These are phyloP conservation scores for Pezicula rhizophila DNA, from an alignment of 2,329 filamentous ascomycete genomes.

Conservation along the genomic window DNA sequence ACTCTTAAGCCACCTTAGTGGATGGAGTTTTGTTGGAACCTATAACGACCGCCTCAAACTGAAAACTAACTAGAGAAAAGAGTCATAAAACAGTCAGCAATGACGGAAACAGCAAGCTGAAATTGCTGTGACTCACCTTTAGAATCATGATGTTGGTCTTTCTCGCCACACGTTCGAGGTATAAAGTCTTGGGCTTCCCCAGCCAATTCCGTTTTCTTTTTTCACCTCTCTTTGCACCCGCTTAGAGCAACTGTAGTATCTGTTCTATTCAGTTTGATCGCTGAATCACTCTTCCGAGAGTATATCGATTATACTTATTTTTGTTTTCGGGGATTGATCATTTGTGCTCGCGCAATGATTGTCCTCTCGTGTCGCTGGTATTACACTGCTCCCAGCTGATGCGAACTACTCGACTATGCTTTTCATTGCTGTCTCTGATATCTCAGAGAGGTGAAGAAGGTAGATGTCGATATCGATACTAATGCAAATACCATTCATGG, in stretches of 20 bases:
- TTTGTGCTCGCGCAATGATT: slow-evolving; percentile 65
- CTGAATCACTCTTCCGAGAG: slow-evolving; percentile 72
- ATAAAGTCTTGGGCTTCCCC: neutral
- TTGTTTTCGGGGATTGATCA: slow-evolving; percentile 47
- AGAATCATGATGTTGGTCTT: neutral
- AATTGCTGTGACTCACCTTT: too few relatives aligned
- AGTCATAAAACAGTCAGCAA: too few relatives aligned
- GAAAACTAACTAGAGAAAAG: too few relatives aligned
- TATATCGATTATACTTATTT: slow-evolving; percentile 77
- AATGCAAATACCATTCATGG: too few relatives aligned
- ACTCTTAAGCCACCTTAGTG: too few relatives aligned
- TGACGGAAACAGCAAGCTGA: too few relatives aligned
- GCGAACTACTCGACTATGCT: slow-evolving; percentile 49
- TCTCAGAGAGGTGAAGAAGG: slow-evolving; percentile 45
- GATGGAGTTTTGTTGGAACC: too few relatives aligned
- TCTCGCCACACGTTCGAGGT: neutral
- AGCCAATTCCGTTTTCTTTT: slow-evolving; percentile 33
- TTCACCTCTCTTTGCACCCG: slow-evolving; percentile 49
- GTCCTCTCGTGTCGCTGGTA: slow-evolving; percentile 63
- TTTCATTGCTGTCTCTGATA: slow-evolving; percentile 50
- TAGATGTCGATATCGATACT: too few relatives aligned
- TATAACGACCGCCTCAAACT: too few relatives aligned
- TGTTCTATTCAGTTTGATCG: slow-evolving; percentile 96
- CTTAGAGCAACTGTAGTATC: slow-evolving; percentile 92
- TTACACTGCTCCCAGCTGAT: slow-evolving; percentile 67